phyloP scores from a whole-genome alignment of 768 basidiomycete genomes.

The Lactarius psammicola region DNA sequence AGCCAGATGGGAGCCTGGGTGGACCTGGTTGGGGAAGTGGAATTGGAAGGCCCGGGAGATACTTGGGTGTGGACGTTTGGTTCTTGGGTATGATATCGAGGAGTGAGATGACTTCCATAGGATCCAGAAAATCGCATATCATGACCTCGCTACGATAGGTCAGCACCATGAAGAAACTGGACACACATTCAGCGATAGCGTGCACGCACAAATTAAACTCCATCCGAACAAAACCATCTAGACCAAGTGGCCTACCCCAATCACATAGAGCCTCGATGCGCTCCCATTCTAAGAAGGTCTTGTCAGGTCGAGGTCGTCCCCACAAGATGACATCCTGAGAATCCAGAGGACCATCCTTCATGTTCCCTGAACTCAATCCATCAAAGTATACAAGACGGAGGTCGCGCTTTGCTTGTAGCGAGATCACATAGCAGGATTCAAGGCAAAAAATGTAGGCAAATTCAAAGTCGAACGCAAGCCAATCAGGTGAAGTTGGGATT shows the following conservation, averaged over 20 bases:
- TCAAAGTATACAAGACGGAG: constrained; percentile 27
- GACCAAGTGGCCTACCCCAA: constrained; percentile 36
- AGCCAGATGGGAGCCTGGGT: constrained; percentile 22
- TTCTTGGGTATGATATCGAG: constrained; percentile 18
- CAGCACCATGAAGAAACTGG: not conserved
- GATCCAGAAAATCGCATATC: constrained; percentile 9
- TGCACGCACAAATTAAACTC: constrained; percentile 27
- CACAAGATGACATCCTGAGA: constrained; percentile 39
- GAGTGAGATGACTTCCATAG: constrained; percentile 20
- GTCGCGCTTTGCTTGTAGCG: constrained; percentile 20
- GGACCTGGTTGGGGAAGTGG: not conserved
- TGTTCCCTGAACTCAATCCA: constrained; percentile 25
- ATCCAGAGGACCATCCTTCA: constrained; percentile 37
- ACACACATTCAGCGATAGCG: not conserved
- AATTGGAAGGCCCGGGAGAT: not conserved
- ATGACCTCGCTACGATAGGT: constrained; percentile 11
- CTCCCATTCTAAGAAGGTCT: constrained; percentile 29
- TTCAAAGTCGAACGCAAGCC: constrained; percentile 29
- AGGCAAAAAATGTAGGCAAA: constrained; percentile 15
- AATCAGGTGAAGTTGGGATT: constrained; percentile 21
- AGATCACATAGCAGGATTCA: constrained; percentile 15
- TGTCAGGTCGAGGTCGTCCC: constrained; percentile 32
- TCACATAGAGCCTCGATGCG: constrained; percentile 36
- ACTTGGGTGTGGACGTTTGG: not conserved
- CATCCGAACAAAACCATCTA: constrained; percentile 38